Evolutionary conservation across 148 eudicot species (phyloP), one percentile per base, ranked within the genome.

Genomic region (Hydrangea macrophylla): DNA sequence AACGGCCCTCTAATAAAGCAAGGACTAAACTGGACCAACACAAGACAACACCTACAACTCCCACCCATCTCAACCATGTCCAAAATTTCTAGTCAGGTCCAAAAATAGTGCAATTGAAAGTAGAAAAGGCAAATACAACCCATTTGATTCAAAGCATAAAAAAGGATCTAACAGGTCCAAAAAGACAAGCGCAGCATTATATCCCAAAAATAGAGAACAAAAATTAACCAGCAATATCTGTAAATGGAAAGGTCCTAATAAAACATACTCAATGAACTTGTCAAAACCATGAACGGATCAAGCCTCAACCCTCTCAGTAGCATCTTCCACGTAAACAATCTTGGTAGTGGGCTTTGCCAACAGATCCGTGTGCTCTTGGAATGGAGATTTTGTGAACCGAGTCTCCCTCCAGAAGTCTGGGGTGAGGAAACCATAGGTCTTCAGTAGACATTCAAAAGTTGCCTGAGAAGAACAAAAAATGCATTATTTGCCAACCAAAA

Each of bases 341-440:
- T 83, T 81, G 66, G 67, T 31, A 11, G 80, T 72, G 12, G 88
- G 84, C 77, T 83, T 88, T 2, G 84, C 81, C 59, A 83, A 73
- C 72, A 81, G 33, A 59, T 88, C 93, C 2, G 89, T 83, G 82
- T 81, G 74, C 69, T 88, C 94, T 57, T 88, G 90, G 82, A 73
- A 82, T 53, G 90, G 90, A 26, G 94, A 88, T 65, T 69, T 83
- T 17, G 75, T 39, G 70, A 88, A 85, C 35, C 88, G 79, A 15
- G 88, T 88, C 79, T 88, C 90, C 64, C 17, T 83, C 94, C 94
- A 88, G 12, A 88, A 81, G 63, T 88, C 90, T 0, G 94, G 90
- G 27, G 94, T 88, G 22, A 88, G 80, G 79, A 85, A 88, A 6
- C 94, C 88, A 12, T 88, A 86, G 10, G 90, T 88, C 85, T 88